phyloP scores from a whole-genome alignment of 2,329 filamentous ascomycete genomes.

The Cercospora berteroae region DNA sequence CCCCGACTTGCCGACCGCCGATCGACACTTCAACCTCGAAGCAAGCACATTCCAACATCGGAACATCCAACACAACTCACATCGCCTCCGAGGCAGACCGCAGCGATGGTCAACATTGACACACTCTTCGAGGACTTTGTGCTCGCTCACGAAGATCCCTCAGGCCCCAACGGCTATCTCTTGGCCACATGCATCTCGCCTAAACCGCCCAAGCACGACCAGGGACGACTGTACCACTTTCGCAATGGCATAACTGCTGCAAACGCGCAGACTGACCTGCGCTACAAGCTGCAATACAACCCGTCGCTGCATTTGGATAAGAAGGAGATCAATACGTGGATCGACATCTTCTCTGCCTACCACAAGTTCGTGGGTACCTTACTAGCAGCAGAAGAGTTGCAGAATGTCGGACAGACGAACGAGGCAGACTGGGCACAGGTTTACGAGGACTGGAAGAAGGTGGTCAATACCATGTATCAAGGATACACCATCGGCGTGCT shows the following conservation, averaged over 20 bases:
- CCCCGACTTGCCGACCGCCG: neutral
- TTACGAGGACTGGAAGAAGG: conserved; percentile 85
- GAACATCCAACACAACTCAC: neutral
- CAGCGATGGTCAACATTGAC: conserved; percentile 43
- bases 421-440: conserved; percentile 73
- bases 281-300: conserved; percentile 66
- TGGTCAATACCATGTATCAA: conserved; percentile 72
- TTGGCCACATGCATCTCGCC: conserved; percentile 76
- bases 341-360: conserved; percentile 77
- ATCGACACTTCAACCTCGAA: neutral
- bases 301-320: conserved; percentile 44
- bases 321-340: conserved; percentile 74
- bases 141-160: conserved; percentile 60
- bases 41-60: neutral
- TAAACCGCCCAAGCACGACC: conserved; percentile 60
- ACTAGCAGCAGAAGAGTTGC: conserved; percentile 60
- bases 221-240: conserved; percentile 66
- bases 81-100: neutral
- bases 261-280: conserved; percentile 67
- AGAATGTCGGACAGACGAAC: conserved; percentile 42
- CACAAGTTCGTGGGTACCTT: conserved; percentile 81
- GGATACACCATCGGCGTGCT: conserved; percentile 76
- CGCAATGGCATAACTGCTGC: conserved; percentile 67
- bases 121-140: conserved; percentile 71
- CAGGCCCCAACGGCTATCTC: conserved; percentile 68